Evolutionary conservation across 1,139 yeast species (phyloP).

Genomic region (Hyphopichia khmerensis): DNA sequence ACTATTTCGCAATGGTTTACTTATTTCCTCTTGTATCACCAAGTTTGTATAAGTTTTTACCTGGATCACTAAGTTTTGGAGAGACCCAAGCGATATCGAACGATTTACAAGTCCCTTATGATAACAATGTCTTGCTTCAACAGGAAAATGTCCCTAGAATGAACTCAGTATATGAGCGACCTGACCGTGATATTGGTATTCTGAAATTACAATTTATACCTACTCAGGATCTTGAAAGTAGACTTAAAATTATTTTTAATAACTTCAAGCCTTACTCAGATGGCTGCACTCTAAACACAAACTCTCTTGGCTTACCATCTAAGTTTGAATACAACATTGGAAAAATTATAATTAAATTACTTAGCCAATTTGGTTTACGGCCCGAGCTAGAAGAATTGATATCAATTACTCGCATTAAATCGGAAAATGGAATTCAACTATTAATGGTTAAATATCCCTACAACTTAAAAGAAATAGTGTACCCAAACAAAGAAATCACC

Average conservation of each 20-base stretch:
- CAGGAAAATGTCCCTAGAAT: slow-evolving; percentile 1
- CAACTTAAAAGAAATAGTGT: background rate
- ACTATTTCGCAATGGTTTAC: slow-evolving; percentile 22
- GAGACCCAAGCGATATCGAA: slow-evolving; percentile 8
- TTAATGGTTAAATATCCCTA: slow-evolving; percentile 9
- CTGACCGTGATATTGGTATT: background rate
- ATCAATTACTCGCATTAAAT: slow-evolving; percentile 6
- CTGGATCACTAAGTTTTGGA: slow-evolving; percentile 22
- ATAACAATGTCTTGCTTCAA: background rate
- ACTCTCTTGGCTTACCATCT: slow-evolving; percentile 4
- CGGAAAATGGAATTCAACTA: slow-evolving; percentile 4
- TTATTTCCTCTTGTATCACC: slow-evolving; percentile 24
- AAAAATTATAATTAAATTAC: slow-evolving; percentile 6
- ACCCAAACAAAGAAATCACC: slow-evolving; percentile 6
- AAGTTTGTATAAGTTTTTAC: slow-evolving; percentile 17
- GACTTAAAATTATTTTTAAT: background rate
- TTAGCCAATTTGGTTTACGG: slow-evolving; percentile 3
- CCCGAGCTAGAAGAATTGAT: slow-evolving; percentile 1
- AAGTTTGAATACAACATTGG: slow-evolving; percentile 5
- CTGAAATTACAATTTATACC: background rate
- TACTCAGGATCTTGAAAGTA: background rate
- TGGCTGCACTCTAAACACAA: background rate
- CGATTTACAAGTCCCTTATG: background rate
- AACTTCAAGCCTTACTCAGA: background rate
- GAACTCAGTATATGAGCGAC: background rate